Conservation (phyloP, 2,329 filamentous ascomycete species). For the Daldinia eschscholtzii region DNA sequence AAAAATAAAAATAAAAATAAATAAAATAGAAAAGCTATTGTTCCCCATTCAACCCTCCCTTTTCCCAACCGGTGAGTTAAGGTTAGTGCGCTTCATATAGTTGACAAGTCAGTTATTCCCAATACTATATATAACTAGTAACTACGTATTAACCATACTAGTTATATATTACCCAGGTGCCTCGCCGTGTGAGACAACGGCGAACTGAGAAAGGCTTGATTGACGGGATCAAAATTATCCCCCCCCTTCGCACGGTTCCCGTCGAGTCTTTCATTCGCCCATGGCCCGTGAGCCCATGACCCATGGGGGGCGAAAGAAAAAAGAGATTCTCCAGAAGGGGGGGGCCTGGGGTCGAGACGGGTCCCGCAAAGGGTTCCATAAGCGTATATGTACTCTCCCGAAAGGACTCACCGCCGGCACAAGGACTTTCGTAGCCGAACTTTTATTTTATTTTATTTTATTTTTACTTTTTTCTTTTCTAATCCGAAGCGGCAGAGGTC, state of each 20-base stretch:
- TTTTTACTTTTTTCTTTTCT: background rate
- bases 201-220: slow-evolving; percentile 3
- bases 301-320: background rate
- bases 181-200: slow-evolving; percentile 31
- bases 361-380: slow-evolving; percentile 27
- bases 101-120: slow-evolving; percentile 34
- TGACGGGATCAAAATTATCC: slow-evolving; percentile 12
- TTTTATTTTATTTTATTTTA: too few relatives aligned
- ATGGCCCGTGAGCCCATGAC: background rate
- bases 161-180: slow-evolving; percentile 19
- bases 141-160: too few relatives aligned
- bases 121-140: background rate
- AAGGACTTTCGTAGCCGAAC: slow-evolving; percentile 22
- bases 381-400: slow-evolving; percentile 8
- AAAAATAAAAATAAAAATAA: background rate
- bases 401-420: slow-evolving; percentile 33
- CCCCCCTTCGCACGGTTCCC: slow-evolving; percentile 14
- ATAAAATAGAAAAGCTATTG: slow-evolving; percentile 17
- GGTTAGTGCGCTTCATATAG: slow-evolving; percentile 25
- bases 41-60: slow-evolving; percentile 21
- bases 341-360: background rate
- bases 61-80: slow-evolving; percentile 23
- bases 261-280: slow-evolving; percentile 16
- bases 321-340: background rate
- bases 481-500: slow-evolving; percentile 24